Base-by-base conservation (phyloP, 2,329 filamentous ascomycete species). In the Arachnomyces sp. region DNA sequence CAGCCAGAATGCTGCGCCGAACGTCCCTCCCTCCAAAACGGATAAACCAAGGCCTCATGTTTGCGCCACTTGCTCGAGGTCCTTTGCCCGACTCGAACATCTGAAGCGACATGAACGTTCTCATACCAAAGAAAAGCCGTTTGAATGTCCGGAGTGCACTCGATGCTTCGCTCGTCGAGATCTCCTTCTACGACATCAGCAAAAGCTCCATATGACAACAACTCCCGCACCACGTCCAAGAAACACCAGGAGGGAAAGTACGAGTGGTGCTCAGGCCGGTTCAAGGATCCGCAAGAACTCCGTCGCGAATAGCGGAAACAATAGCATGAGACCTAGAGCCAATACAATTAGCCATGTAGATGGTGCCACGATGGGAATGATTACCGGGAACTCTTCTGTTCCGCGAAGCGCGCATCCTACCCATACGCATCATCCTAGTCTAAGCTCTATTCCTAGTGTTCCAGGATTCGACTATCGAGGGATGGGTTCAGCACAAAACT, bases 111-210 rank as follows among this genome's bases (percentile, higher is more conserved):
- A 98, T 65, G 92, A 96, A 68, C 80, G 92, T 47, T 95, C 88
- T n/a, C 89, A 95, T 61, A 95, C 89, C 33, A 95, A 98, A 63
- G 89, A 98, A 68, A 98, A 98, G 72, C 92, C 92, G 1, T 98
- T 98, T 55, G 88, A 95, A 65, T 98, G 92, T 56, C 86, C 87
- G 18, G 87, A 96, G 63, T 98, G 92, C 65, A 77, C 86, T 29
- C 73, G 92, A 66, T 96, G 92, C 68, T 98, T 98, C 66, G 92
- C 92, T 44, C 80, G 92, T 45, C 80, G 92, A 50, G 92, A 98
- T 64, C 68, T 98, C 51, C 75, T 98, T 40, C 71, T 98, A 50
- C 80, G 92, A 44, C 92, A 98, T 66, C 92, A 98, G 73, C 92
- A 98, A 72, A 98, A 98, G 73, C 77, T 98, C 35, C 92, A 98